Percentiles rank a stretch among this genome's conserved stretches.
These are phyloP conservation scores for Xylaria polymorpha DNA, from an alignment of 2,329 filamentous ascomycete species.

Conservation along the genomic window DNA sequence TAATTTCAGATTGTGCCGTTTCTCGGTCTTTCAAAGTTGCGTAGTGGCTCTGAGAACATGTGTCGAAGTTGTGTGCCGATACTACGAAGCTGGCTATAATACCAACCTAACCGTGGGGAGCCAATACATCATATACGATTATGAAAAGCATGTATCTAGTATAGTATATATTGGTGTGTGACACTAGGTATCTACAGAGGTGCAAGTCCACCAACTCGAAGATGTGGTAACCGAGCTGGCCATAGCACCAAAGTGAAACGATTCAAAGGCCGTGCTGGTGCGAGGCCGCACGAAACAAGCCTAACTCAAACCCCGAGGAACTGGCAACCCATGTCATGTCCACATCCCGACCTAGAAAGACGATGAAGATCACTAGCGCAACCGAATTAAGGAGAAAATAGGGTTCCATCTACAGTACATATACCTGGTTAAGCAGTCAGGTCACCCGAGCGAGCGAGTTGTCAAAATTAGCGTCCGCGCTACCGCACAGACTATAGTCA, in stretches of 20 bases:
- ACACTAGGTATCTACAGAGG: background rate
- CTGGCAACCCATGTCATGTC: background rate
- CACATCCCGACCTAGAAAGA: background rate
- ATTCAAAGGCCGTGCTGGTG: slow-evolving; percentile 6
- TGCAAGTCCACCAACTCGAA: background rate
- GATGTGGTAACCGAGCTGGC: background rate
- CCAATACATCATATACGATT: background rate
- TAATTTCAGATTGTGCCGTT: background rate
- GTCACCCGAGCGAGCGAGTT: background rate
- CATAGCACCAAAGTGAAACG: slow-evolving; percentile 9
- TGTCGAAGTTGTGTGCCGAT: background rate
- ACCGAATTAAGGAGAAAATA: background rate
- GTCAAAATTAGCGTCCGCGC: slow-evolving; percentile 9
- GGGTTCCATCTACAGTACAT: slow-evolving; percentile 1
- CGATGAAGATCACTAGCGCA: background rate
- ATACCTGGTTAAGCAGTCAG: background rate
- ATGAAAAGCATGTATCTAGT: background rate
- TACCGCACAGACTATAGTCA: slow-evolving; percentile 3
- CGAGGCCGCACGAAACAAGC: background rate
- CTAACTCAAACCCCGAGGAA: slow-evolving; percentile 20
- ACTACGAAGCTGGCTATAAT: no score
- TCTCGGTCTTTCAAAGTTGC: background rate
- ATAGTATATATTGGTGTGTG: background rate
- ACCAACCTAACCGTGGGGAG: background rate
- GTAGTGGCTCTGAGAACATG: background rate